Evolutionary conservation across 163 green algal genomes (phyloP).

Genomic region (Scenedesmus sp.): DNA sequence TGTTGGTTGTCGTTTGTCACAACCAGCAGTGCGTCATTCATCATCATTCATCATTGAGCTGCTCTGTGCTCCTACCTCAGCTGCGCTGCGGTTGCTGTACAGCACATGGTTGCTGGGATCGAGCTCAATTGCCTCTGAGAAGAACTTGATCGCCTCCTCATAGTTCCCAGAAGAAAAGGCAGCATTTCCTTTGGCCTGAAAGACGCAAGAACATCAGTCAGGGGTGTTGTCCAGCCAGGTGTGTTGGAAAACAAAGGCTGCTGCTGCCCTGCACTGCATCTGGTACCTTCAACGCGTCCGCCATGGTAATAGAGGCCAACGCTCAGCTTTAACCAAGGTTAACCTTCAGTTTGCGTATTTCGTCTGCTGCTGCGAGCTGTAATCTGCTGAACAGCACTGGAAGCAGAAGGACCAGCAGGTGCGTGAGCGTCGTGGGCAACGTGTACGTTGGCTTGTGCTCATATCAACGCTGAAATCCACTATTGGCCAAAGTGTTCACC

Average conservation of each 20-base stretch:
- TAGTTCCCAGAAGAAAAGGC: slow-evolving; percentile 90
- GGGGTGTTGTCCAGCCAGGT: not conserved
- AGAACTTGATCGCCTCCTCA: slow-evolving; percentile 91
- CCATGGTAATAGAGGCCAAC: not conserved
- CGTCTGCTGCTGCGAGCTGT: not conserved
- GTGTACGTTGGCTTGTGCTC: not conserved
- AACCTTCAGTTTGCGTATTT: not conserved
- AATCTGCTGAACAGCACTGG: not conserved
- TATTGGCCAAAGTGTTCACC: not conserved
- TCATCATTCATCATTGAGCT: not conserved
- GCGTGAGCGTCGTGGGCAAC: not conserved
- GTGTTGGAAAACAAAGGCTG: not conserved
- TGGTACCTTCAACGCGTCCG: slow-evolving; percentile 37
- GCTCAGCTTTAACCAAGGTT: not conserved
- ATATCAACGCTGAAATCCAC: not conserved
- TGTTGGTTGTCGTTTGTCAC: no score
- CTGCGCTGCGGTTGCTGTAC: slow-evolving; percentile 94
- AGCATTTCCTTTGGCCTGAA: slow-evolving; percentile 95
- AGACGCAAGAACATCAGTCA: not conserved
- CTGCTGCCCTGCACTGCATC: not conserved
- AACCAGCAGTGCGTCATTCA: not conserved
- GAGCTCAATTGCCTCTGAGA: slow-evolving; percentile 89
- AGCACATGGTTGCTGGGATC: slow-evolving; percentile 96
- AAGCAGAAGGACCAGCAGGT: not conserved
- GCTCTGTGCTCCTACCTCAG: slow-evolving; percentile 62